Conservation (phyloP, 2,329 filamentous ascomycete species). For the Fusarium sororula region DNA sequence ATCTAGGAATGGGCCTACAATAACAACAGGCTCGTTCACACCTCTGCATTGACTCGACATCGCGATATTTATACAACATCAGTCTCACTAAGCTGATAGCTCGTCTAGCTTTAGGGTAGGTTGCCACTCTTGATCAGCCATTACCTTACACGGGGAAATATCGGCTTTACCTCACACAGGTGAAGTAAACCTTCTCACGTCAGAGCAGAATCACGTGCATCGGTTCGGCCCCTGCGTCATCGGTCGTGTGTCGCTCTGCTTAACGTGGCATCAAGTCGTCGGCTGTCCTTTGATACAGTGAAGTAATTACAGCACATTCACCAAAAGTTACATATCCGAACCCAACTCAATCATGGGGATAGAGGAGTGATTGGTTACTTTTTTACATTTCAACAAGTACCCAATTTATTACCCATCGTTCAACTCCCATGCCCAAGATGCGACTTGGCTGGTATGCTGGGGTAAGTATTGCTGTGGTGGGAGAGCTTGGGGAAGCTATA, state of each 20-base stretch:
- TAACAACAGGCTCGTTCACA: neutral
- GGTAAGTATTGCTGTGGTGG: constrained; percentile 54
- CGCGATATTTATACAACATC: neutral
- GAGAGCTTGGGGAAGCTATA: constrained; percentile 37
- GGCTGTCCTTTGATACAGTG: constrained; percentile 15
- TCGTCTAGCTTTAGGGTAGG: constrained; percentile 35
- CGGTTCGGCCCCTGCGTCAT: constrained; percentile 39
- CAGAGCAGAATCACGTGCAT: constrained; percentile 37
- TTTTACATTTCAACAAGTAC: constrained; percentile 11
- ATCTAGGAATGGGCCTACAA: neutral
- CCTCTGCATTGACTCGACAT: neutral
- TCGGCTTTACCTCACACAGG: neutral
- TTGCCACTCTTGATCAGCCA: constrained; percentile 1
- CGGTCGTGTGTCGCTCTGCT: constrained; percentile 36
- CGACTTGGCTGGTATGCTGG: constrained; percentile 69
- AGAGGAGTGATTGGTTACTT: constrained; percentile 29
- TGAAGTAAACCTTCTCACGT: neutral
- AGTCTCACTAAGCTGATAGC: constrained; percentile 13
- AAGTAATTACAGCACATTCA: constrained; percentile 13
- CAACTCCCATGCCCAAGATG: constrained; percentile 56
- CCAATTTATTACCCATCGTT: constrained; percentile 11
- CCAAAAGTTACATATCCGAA: constrained; percentile 7
- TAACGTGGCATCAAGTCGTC: constrained; percentile 44
- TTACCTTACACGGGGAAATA: constrained; percentile 17
- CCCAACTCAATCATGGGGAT: constrained; percentile 36